These are phyloP conservation scores for Schizochytrium sp. DNA, from an alignment of 108 stramenopile genomes.

Conservation along the genomic window DNA sequence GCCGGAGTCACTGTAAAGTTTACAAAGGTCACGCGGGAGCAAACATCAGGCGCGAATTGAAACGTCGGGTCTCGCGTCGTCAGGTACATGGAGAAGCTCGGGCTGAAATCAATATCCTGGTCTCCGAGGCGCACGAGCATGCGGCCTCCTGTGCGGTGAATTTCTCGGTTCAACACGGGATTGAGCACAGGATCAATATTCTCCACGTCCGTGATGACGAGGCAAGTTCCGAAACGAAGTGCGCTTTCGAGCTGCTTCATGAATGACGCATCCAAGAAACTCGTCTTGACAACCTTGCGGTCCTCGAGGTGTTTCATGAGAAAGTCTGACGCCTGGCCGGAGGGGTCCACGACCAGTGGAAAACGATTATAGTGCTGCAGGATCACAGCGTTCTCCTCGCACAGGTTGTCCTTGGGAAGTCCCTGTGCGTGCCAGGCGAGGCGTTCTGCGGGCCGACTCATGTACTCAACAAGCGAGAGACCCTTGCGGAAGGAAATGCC, in stretches of 20 bases:
- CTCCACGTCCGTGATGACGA: slow-evolving; percentile 87
- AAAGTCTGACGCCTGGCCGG: slow-evolving; percentile 75
- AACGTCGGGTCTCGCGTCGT: slow-evolving; percentile 70
- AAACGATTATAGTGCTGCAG: slow-evolving; percentile 76
- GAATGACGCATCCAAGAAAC: slow-evolving; percentile 92
- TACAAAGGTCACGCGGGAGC: slow-evolving; percentile 84
- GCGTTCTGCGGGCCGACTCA: slow-evolving; percentile 74
- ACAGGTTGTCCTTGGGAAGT: slow-evolving; percentile 78
- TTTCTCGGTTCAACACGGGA: slow-evolving; percentile 86
- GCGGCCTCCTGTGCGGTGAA: slow-evolving; percentile 87
- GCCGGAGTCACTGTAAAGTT: slow-evolving; percentile 95
- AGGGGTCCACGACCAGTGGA: slow-evolving; percentile 95
- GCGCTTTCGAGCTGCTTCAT: slow-evolving; percentile 90
- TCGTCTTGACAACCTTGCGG: slow-evolving; percentile 81
- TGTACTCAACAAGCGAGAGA: slow-evolving; percentile 55
- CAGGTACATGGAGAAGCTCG: slow-evolving; percentile 83
- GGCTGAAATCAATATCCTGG: slow-evolving; percentile 92
- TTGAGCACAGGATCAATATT: slow-evolving; percentile 87
- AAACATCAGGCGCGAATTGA: slow-evolving; percentile 82
- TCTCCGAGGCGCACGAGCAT: slow-evolving; percentile 84
- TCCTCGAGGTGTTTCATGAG: slow-evolving; percentile 66
- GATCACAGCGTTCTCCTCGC: slow-evolving; percentile 89
- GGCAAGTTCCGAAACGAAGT: slow-evolving; percentile 89
- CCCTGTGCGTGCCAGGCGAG: slow-evolving; percentile 76
- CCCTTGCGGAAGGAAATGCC: slow-evolving; percentile 76